These are phyloP conservation scores for Trichosporon coremiiforme DNA, from an alignment of 1,284 basidiomycete species.

Conservation along the genomic window DNA sequence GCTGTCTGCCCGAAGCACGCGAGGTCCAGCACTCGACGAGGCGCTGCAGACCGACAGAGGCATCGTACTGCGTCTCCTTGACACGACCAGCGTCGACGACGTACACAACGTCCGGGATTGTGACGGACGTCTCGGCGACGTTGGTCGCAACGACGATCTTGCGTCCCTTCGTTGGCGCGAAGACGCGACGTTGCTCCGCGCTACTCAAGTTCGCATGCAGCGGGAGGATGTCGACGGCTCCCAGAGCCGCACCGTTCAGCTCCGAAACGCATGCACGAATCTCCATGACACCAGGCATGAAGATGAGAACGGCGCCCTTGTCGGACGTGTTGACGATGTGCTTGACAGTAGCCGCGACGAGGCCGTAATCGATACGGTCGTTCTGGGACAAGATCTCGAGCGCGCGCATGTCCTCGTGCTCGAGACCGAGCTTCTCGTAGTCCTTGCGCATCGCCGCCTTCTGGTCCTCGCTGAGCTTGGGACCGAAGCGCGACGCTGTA, in stretches of 20 bases:
- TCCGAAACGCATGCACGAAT: constrained; percentile 78
- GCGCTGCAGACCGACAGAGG: constrained; percentile 71
- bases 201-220: constrained; percentile 87
- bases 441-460: constrained; percentile 60
- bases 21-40: constrained; percentile 71
- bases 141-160: constrained; percentile 91
- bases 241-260: constrained; percentile 59
- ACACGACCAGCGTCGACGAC: constrained; percentile 85
- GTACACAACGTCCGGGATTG: constrained; percentile 85
- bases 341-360: constrained; percentile 69
- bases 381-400: constrained; percentile 67
- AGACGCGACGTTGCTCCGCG: constrained; percentile 80
- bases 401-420: constrained; percentile 62
- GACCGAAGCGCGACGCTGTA: constrained; percentile 47
- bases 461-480: constrained; percentile 62
- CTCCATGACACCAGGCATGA: constrained; percentile 84
- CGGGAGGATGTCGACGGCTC: constrained; percentile 68
- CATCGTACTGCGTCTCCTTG: constrained; percentile 84
- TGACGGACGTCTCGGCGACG: constrained; percentile 85
- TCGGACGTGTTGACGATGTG: constrained; percentile 65
- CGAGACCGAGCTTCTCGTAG: constrained; percentile 62
- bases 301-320: constrained; percentile 74
- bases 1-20: constrained; percentile 77
- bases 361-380: constrained; percentile 74
- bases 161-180: constrained; percentile 71